Evolutionary conservation across 2,329 filamentous ascomycete species (phyloP).

Genomic region (Beauveria sp.): DNA sequence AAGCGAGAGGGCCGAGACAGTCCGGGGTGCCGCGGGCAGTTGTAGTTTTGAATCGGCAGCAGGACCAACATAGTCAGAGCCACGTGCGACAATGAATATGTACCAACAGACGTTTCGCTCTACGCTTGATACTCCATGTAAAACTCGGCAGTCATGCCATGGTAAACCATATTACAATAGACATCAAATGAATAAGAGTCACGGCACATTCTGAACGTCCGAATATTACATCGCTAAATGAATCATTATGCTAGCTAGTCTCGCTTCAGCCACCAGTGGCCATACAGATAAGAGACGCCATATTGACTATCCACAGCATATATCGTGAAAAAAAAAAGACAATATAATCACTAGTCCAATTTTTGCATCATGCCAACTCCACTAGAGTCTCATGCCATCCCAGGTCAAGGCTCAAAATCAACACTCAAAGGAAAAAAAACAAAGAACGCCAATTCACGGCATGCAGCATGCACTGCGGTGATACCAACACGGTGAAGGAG

Average conservation of each 20-base stretch:
- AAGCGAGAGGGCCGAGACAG: too few relatives aligned
- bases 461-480: neutral
- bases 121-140: neutral
- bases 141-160: neutral
- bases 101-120: constrained; percentile 8
- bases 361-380: constrained; percentile 7
- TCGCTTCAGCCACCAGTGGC: neutral
- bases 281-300: neutral
- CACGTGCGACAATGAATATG: constrained; percentile 1
- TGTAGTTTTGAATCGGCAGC: neutral
- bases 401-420: neutral
- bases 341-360: neutral
- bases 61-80: neutral
- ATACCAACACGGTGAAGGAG: neutral
- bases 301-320: neutral
- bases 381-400: neutral
- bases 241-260: constrained; percentile 7
- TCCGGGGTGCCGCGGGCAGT: too few relatives aligned
- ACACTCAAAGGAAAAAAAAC: neutral
- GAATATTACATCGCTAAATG: neutral
- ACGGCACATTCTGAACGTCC: neutral
- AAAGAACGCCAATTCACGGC: neutral
- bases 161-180: too few relatives aligned
- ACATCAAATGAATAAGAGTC: too few relatives aligned
- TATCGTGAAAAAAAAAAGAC: neutral